Base-by-base conservation (phyloP, 2,329 filamentous ascomycete genomes). In the Sporothrix dimorphospora region DNA sequence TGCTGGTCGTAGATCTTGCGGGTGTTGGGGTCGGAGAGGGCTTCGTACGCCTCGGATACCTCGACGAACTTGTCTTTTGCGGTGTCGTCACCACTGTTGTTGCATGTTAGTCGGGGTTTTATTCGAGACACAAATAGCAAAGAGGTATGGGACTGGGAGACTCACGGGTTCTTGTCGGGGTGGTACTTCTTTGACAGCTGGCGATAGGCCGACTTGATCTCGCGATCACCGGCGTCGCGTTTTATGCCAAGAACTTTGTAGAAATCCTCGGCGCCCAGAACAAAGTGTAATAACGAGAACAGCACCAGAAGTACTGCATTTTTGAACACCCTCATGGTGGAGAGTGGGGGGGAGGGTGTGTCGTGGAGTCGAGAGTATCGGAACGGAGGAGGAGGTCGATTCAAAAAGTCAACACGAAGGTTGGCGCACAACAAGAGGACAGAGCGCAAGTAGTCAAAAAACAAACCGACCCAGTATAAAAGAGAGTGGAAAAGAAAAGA, bases 81-180 rank as follows among this genome's bases (percentile, higher is more conserved):
- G 4, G 89, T 85, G 19, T 92, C 85, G 80, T 98, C 91, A 76
- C 90, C 91, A 72, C 93, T 96, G 63, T 19, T 38, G 57, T 70
- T 57, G 45, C 51, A 74, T 67, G 38, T 71, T 72, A 72, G 72
- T 21, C 70, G 27, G 4, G 7, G 5, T 16, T 49, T 8, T 21
- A 65, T 49, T 65, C 49, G 16, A 14, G 21, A 16, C 21, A 1
- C 45, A 34, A 21, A 34, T 59, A 42, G 16, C 53, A 30, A 24
- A 19, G 30, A 21, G 30, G 57, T 16, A 67, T 65, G 61, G 71
- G 68, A 59, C 71, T 21, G 14, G 53, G 6, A 30, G 19, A 84
- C 92, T 78, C 88, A 96, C 91, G 95, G 94, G 78, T 98, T 98
- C 88, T 99, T 99, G 82, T 99, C 96, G 3, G 96, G 96, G 79